Percentiles rank a stretch among this genome's conserved stretches.
Evolutionary conservation across 1,284 basidiomycete species (phyloP).

Genomic region (Pascua guehoae): DNA sequence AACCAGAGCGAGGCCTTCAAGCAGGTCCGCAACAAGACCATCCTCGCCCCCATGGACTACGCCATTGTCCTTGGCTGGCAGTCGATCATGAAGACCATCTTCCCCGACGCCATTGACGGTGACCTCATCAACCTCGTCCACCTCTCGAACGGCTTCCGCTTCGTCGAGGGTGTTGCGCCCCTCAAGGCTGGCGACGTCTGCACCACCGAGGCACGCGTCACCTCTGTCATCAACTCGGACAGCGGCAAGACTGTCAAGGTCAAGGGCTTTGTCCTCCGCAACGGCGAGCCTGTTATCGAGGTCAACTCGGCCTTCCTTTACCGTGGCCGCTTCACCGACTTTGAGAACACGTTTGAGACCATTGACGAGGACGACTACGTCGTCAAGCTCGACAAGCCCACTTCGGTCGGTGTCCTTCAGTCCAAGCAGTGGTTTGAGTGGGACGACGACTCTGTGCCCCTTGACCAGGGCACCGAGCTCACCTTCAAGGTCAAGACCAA

Average conservation of each 20-base stretch:
- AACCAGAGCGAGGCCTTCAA: constrained; percentile 91
- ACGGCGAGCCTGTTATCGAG: constrained; percentile 77
- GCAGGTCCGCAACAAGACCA: constrained; percentile 60
- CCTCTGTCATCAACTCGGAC: constrained; percentile 85
- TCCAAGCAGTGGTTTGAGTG: constrained; percentile 99
- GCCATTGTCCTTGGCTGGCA: constrained; percentile 98
- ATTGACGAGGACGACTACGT: constrained; percentile 83
- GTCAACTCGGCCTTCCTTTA: constrained; percentile 95
- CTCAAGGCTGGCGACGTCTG: constrained; percentile 85
- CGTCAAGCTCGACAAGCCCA: constrained; percentile 70
- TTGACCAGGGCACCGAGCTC: constrained; percentile 74
- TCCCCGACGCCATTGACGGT: constrained; percentile 84
- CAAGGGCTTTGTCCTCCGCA: constrained; percentile 76
- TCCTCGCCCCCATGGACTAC: constrained; percentile 95
- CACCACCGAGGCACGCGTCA: constrained; percentile 80
- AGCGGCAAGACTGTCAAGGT: constrained; percentile 93
- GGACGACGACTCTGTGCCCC: constrained; percentile 76
- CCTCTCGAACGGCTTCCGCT: constrained; percentile 91
- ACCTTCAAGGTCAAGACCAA: constrained; percentile 85
- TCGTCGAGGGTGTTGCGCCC: constrained; percentile 71
- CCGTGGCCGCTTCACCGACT: constrained; percentile 90
- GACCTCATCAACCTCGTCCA: constrained; percentile 95
- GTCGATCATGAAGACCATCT: constrained; percentile 96
- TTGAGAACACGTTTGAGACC: constrained; percentile 91
- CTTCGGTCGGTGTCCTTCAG: constrained; percentile 81